phyloP scores from a whole-genome alignment of 345 rosid species.

The Citrus maxima region DNA sequence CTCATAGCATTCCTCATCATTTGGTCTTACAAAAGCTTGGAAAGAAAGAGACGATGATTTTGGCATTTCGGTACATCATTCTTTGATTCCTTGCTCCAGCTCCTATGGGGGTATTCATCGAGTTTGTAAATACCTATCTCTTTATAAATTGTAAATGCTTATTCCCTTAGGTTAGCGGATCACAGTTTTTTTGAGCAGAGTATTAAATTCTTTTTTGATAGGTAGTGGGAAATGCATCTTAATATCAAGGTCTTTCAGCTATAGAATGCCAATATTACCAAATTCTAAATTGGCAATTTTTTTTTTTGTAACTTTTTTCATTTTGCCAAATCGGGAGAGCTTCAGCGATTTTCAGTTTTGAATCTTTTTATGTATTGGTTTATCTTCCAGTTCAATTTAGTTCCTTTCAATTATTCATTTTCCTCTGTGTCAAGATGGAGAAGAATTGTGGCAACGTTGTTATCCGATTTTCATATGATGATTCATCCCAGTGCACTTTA shows the following conservation, averaged over 20 bases:
- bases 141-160: conserved; percentile 44
- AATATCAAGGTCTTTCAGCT: not conserved
- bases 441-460: not conserved
- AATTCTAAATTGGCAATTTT: not conserved
- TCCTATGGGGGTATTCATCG: conserved; percentile 18
- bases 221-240: conserved; percentile 12
- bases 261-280: conserved; percentile 1
- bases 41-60: conserved; percentile 66
- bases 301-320: not conserved
- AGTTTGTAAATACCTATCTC: conserved; percentile 36
- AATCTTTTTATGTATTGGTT: not conserved
- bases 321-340: no score
- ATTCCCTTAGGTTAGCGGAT: conserved; percentile 33
- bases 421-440: not conserved
- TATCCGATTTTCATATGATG: no score
- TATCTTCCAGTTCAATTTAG: not conserved
- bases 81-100: conserved; percentile 34
- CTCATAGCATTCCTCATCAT: conserved; percentile 51
- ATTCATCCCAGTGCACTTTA: no score
- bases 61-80: conserved; percentile 22
- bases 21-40: conserved; percentile 67
- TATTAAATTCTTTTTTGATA: conserved; percentile 4
- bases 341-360: not conserved
- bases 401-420: not conserved
- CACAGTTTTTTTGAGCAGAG: conserved; percentile 15